Evolutionary conservation across 2,329 filamentous ascomycete species (phyloP).

Genomic region (Trichoderma asperellum): DNA sequence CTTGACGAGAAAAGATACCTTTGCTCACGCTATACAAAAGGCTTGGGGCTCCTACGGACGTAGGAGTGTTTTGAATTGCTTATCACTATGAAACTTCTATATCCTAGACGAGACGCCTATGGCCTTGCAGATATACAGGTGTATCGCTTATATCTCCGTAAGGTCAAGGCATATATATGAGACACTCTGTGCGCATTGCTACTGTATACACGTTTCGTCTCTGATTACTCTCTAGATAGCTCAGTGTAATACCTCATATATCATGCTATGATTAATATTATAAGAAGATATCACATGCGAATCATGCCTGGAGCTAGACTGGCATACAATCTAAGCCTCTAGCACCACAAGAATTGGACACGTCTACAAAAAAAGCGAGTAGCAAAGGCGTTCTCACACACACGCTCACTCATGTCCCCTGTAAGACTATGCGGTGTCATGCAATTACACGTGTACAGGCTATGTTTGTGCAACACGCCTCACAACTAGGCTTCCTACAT

Average conservation of each 20-base stretch:
- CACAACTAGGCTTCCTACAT: not conserved
- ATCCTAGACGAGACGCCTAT: not conserved
- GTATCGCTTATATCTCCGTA: not conserved
- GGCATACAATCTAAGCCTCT: not conserved
- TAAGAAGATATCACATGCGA: not conserved
- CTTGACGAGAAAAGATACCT: not conserved
- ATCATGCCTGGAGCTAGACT: not conserved
- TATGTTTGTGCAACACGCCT: not conserved
- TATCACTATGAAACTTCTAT: not conserved
- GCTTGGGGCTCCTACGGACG: not conserved
- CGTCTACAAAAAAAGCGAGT: not conserved
- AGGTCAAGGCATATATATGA: not conserved
- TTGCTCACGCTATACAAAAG: slow-evolving; percentile 3
- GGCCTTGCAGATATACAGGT: not conserved
- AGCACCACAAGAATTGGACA: not conserved
- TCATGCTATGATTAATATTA: not conserved
- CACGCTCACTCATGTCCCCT: not conserved
- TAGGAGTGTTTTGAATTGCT: not conserved
- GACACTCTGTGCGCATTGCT: not conserved
- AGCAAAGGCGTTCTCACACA: not conserved
- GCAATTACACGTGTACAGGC: not conserved
- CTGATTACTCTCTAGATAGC: not conserved
- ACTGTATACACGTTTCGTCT: not conserved
- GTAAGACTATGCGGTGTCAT: not conserved
- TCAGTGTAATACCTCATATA: not conserved